Conservation (phyloP, 331 rosid genomes). For the Quercus tomentella region DNA sequence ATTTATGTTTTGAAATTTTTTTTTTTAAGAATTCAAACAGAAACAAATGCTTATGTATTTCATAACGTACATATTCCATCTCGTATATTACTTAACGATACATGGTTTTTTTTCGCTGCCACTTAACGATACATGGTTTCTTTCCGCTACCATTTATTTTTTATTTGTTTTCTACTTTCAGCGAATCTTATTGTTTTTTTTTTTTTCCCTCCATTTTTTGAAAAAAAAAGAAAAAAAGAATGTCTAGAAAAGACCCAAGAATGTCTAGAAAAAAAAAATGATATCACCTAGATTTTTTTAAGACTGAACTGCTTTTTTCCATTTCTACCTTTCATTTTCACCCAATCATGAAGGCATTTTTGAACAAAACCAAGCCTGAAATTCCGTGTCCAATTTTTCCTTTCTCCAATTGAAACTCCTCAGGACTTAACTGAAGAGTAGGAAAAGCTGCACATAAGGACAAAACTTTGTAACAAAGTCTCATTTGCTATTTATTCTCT, state of each 20-base stretch:
- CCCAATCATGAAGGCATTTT: slow-evolving; percentile 60
- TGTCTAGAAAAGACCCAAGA: slow-evolving; percentile 28
- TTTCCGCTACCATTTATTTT: too few species aligned
- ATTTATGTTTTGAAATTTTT: too few species aligned
- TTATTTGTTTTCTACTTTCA: too few species aligned
- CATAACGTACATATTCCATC: too few species aligned
- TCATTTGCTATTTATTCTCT: slow-evolving; percentile 54
- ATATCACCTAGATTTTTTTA: slow-evolving; percentile 30
- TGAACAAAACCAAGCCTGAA: slow-evolving; percentile 47
- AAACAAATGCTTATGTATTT: too few species aligned
- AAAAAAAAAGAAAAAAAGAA: slow-evolving; percentile 37
- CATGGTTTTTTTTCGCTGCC: too few species aligned
- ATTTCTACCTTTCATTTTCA: slow-evolving; percentile 51
- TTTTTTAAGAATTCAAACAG: too few species aligned
- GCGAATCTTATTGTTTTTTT: neutral
- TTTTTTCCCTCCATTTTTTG: neutral
- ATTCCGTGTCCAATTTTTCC: slow-evolving; percentile 55
- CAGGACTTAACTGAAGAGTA: slow-evolving; percentile 41
- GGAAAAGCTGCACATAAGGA: slow-evolving; percentile 65
- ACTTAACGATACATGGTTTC: too few species aligned
- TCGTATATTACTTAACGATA: too few species aligned
- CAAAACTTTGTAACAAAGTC: slow-evolving; percentile 38
- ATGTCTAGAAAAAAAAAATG: slow-evolving; percentile 29
- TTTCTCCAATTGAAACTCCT: slow-evolving; percentile 53
- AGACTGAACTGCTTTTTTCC: slow-evolving; percentile 9